These are phyloP conservation scores for Pelagomonas calceolata DNA, from an alignment of 108 stramenopile species.

Conservation along the genomic window DNA sequence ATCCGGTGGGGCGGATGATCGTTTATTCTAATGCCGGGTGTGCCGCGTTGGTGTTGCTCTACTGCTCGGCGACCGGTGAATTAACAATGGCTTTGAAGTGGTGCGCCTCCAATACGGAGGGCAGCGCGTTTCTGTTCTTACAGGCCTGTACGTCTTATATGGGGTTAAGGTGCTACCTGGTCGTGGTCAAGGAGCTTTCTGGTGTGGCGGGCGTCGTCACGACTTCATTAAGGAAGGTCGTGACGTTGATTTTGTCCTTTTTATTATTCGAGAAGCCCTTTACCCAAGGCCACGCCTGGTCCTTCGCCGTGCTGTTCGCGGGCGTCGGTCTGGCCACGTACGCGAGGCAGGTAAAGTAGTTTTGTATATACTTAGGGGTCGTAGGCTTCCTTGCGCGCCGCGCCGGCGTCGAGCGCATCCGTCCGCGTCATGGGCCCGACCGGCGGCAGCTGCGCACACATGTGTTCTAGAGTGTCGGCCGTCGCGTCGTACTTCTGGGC, in stretches of 20 bases:
- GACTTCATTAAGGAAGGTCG: neutral
- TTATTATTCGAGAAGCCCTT: neutral
- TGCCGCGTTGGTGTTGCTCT: neutral
- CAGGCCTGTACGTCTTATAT: neutral
- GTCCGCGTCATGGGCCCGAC: too few relatives aligned
- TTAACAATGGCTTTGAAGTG: neutral
- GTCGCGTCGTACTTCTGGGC: too few relatives aligned
- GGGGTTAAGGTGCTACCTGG: neutral
- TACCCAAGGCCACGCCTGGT: neutral
- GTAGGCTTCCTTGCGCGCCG: too few relatives aligned
- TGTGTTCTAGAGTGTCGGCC: too few relatives aligned
- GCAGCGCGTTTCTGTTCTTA: neutral
- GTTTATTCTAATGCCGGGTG: neutral
- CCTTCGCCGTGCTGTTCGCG: neutral
- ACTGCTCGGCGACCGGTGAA: neutral
- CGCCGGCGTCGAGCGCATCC: too few relatives aligned
- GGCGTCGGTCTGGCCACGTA: neutral
- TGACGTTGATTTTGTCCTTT: neutral
- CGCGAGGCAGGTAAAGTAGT: too few relatives aligned
- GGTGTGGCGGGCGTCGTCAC: neutral
- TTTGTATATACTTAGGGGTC: too few relatives aligned
- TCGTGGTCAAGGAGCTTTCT: neutral
- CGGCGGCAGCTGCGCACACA: too few relatives aligned
- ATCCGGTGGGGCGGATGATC: neutral
- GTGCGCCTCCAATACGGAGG: neutral